Evolutionary conservation across 495 filamentous ascomycete genomes (phyloP), one percentile per base, ranked within the genome.

Genomic region (Podospora sp.): DNA sequence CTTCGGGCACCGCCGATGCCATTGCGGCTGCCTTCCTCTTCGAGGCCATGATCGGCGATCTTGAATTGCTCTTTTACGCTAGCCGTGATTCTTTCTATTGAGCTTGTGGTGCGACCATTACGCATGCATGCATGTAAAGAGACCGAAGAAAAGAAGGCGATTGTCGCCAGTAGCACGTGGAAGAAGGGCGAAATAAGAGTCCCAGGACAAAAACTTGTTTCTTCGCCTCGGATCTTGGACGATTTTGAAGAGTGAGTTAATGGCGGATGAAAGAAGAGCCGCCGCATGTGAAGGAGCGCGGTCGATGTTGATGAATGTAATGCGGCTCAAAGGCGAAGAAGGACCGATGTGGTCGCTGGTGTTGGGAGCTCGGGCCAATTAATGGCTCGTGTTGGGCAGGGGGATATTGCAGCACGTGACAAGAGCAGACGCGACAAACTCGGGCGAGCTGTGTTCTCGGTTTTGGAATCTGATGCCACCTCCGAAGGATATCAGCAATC

Each of bases 1-100:
- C 89, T 65, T 92, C 89, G 25, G 88, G 83, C 21, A 73, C 72
- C 6, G 81, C 74, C 24, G 84, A 73, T 29, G 88, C 85, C 82
- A 91, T 87, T 18, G 86, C 88, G 33, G 89, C 83, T 2, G 87
- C 88, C 75, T 92, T 92, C 69, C 90, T 87, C 76, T 93, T 93
- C 62, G 89, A 84, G 21, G 91, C 87, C 91, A 93, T 93, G 61
- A 56, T 76, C 56, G 35, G 55, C 35, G 57, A 12, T 0, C 36
- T 0, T 9, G 16, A 8, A 18, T 14, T 50, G 35, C 12, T 33
- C 20, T 14, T 57, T 0, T 24, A 24, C 21, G 6, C 12, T 6
- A 57, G 21, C 20, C 40, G 40, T 46, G 9, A 14, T 6, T 18
- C 40, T 46, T 46, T 46, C 24, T 26, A 55, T n/a, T 26, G 55